Conservation (phyloP, 2,329 filamentous ascomycete genomes). For the Diaporthe destruens region DNA sequence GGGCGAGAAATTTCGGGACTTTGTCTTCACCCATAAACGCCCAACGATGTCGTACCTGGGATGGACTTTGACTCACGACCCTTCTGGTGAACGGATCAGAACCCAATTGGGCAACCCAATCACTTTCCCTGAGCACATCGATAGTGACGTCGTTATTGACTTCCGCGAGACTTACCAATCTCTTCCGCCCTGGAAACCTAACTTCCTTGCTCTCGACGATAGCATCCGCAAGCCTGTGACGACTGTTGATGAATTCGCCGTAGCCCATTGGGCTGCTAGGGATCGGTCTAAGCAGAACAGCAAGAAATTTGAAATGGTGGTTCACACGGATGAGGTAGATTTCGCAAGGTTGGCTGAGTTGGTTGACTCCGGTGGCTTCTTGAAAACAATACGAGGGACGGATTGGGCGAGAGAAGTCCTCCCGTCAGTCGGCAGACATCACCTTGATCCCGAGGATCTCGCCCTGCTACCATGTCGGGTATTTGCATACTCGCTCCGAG, state of each 20-base stretch:
- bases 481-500: background rate
- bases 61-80: background rate
- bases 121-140: slow-evolving; percentile 6
- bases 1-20: background rate
- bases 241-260: background rate
- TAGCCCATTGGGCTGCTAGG: background rate
- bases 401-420: background rate
- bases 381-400: background rate
- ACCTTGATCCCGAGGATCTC: slow-evolving; percentile 8
- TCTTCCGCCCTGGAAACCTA: slow-evolving; percentile 13
- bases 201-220: background rate
- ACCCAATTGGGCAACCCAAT: background rate
- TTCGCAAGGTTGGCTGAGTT: background rate
- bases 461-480: slow-evolving; percentile 9
- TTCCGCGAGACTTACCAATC: slow-evolving; percentile 26
- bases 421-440: background rate
- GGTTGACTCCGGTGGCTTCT: background rate
- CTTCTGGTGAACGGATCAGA: background rate
- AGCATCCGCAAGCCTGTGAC: background rate
- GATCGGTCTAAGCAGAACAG: background rate
- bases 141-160: slow-evolving; percentile 33
- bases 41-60: slow-evolving; percentile 12
- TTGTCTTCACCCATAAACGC: background rate
- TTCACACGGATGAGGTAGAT: background rate
- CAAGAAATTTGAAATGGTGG: background rate